Evolutionary conservation across 1,284 basidiomycete genomes (phyloP).

Genomic region (Ganoderma multipileum): DNA sequence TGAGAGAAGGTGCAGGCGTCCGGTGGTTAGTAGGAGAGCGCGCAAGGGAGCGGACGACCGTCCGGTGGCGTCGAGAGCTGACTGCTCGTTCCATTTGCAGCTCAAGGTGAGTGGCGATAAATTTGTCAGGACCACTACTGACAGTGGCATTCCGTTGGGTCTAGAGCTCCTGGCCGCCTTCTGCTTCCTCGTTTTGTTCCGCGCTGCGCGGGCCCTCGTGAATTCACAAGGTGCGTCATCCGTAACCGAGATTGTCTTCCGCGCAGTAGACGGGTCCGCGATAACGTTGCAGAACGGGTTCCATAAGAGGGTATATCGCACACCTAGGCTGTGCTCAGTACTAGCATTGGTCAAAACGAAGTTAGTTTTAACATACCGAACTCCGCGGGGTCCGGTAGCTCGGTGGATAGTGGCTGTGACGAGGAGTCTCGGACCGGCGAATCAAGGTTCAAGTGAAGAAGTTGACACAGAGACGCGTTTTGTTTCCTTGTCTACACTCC

Average conservation of each 20-base stretch:
- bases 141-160: neutral
- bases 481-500: neutral
- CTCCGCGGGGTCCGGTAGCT: neutral
- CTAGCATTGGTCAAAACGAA: neutral
- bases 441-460: neutral
- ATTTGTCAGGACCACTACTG: neutral
- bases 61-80: neutral
- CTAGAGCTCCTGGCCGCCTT: neutral
- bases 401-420: neutral
- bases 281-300: no score
- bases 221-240: neutral
- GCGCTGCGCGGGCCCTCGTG: neutral
- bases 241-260: neutral
- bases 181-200: no score
- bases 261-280: neutral
- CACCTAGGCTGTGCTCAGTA: neutral
- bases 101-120: neutral
- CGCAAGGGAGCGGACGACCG: neutral
- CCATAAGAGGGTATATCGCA: neutral
- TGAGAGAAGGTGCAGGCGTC: neutral
- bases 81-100: neutral
- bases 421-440: neutral
- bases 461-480: neutral
- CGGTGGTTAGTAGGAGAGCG: neutral
- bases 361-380: neutral